Conservation (phyloP, 177 flowering plant genomes). For the Vitis hybrid region DNA sequence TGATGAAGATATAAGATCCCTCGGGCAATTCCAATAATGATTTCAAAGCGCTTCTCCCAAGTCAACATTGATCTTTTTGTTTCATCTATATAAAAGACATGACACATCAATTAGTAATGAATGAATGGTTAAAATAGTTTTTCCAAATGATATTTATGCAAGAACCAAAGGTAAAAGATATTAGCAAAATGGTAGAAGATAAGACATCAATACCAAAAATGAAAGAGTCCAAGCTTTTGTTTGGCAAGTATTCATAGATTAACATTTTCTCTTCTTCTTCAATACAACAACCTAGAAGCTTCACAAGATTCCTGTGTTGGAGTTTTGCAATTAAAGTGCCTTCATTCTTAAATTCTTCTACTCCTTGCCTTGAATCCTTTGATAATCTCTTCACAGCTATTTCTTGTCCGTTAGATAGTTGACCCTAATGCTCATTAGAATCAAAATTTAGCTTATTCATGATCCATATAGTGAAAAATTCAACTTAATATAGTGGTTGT, state of each 20-base stretch:
- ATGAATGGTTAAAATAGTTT: too few relatives aligned
- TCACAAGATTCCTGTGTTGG: constrained; percentile 60
- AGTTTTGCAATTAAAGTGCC: constrained; percentile 46
- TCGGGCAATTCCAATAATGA: constrained; percentile 53
- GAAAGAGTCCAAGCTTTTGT: constrained; percentile 49
- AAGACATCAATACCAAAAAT: constrained; percentile 35
- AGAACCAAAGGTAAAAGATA: background rate
- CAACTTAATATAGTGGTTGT: too few relatives aligned
- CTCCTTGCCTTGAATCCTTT: constrained; percentile 46
- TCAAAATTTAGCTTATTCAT: too few relatives aligned
- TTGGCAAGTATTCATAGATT: constrained; percentile 52
- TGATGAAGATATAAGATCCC: constrained; percentile 66
- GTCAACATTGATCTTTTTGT: constrained; percentile 24
- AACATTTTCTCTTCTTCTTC: constrained; percentile 47
- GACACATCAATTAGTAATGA: background rate
- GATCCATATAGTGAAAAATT: too few relatives aligned
- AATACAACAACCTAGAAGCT: constrained; percentile 44
- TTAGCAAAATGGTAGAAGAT: background rate
- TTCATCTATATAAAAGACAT: constrained; percentile 26
- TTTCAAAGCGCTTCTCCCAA: constrained; percentile 47
- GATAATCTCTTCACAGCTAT: constrained; percentile 56
- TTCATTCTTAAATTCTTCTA: constrained; percentile 51
- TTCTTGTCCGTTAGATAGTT: constrained; percentile 34
- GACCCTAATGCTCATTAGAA: constrained; percentile 28
- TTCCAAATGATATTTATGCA: too few relatives aligned